phyloP scores from a whole-genome alignment of 192 early-diverging fungal species.

The Coemansia aciculifera region DNA sequence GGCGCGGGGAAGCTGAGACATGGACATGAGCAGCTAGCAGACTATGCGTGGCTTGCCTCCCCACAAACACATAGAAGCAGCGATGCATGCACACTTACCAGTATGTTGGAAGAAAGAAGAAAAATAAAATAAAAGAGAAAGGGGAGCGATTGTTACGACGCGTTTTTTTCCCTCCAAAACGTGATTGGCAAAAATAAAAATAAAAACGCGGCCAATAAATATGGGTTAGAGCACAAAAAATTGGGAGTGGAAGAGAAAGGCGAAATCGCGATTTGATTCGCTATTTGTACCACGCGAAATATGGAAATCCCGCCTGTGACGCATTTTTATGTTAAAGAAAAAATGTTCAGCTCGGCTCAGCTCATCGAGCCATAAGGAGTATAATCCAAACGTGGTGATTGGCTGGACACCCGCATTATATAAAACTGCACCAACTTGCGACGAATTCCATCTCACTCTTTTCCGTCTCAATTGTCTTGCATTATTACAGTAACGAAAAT shows the following conservation, averaged over 20 bases:
- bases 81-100: conserved; percentile 3
- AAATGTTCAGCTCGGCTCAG: background rate
- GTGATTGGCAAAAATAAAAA: background rate
- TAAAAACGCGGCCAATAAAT: background rate
- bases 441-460: background rate
- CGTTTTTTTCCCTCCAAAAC: conserved; percentile 12
- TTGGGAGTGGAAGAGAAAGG: background rate
- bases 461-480: background rate
- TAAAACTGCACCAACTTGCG: no score
- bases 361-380: background rate
- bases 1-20: background rate
- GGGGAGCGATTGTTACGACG: background rate
- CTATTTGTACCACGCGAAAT: background rate
- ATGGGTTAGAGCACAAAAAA: background rate
- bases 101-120: background rate
- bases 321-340: background rate
- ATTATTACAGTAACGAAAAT: conserved; percentile 40
- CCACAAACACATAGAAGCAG: background rate
- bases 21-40: background rate
- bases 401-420: background rate
- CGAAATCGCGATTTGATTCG: background rate
- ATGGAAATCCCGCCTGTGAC: no score
- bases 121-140: background rate
- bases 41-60: background rate
- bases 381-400: background rate